Conservation (phyloP, 2,329 filamentous ascomycete species). For the Lasiodiplodia hormozganensis region DNA sequence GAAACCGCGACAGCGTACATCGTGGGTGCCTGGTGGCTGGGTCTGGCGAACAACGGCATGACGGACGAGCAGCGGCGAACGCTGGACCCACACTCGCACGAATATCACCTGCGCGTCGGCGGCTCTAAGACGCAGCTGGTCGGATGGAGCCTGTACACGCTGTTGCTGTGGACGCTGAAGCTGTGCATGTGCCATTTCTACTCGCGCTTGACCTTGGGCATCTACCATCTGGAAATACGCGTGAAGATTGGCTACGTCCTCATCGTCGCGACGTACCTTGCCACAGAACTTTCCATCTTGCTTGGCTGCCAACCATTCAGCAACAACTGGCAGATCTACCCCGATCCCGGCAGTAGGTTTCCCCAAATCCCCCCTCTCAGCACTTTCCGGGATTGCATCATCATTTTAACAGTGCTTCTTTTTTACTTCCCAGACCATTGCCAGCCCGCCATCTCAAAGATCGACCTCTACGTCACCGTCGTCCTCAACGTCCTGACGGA, state of each 20-base stretch:
- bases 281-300: conserved; percentile 58
- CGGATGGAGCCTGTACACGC: conserved; percentile 61
- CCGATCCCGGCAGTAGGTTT: conserved; percentile 56
- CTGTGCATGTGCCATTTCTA: conserved; percentile 64
- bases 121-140: conserved; percentile 61
- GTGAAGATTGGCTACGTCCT: conserved; percentile 56
- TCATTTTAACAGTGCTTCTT: not conserved
- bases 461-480: conserved; percentile 36
- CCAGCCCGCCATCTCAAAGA: conserved; percentile 27
- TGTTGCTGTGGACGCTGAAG: conserved; percentile 61
- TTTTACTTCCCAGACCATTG: conserved; percentile 2
- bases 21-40: conserved; percentile 57
- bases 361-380: not conserved
- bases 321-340: conserved; percentile 65
- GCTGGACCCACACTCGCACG: conserved; percentile 53
- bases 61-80: conserved; percentile 56
- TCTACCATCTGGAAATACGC: conserved; percentile 48
- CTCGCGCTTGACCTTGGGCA: conserved; percentile 54
- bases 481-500: conserved; percentile 63
- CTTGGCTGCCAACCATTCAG: conserved; percentile 60
- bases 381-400: not conserved
- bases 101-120: conserved; percentile 57
- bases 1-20: conserved; percentile 59
- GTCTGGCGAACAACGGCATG: conserved; percentile 65
- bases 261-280: conserved; percentile 57